These are phyloP conservation scores for Penicillium tannophilum DNA, from an alignment of 495 filamentous ascomycete species.

Conservation along the genomic window DNA sequence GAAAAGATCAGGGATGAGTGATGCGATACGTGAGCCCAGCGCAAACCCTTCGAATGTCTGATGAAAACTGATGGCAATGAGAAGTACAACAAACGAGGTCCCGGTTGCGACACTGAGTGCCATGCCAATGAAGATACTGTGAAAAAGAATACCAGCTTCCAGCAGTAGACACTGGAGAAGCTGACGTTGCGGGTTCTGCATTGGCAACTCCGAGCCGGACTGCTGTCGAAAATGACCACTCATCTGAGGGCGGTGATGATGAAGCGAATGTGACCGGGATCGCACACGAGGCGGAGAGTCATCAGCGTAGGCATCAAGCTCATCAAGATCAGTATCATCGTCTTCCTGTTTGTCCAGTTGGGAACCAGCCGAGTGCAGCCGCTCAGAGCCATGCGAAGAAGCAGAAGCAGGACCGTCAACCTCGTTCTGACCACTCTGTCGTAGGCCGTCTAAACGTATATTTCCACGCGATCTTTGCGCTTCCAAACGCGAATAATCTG, in stretches of 20 bases:
- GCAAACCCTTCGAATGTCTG: constrained; percentile 83
- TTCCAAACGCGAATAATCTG: constrained; percentile 29
- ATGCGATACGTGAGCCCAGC: constrained; percentile 71
- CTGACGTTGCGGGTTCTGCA: constrained; percentile 56
- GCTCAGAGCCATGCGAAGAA: constrained; percentile 19
- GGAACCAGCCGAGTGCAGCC: constrained; percentile 4
- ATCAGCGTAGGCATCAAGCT: constrained; percentile 31
- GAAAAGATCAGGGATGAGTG: constrained; percentile 58
- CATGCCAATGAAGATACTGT: constrained; percentile 90
- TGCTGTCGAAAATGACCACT: constrained; percentile 17
- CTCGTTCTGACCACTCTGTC: constrained; percentile 12
- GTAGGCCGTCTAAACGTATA: constrained; percentile 30
- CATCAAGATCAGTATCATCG: constrained; percentile 35
- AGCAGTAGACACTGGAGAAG: constrained; percentile 78
- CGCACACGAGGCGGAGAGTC: constrained; percentile 24
- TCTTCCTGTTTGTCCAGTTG: constrained; percentile 24
- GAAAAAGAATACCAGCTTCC: constrained; percentile 84
- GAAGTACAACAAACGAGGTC: constrained; percentile 74
- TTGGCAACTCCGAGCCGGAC: constrained; percentile 23
- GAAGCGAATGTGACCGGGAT: constrained; percentile 8
- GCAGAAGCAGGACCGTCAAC: constrained; percentile 11
- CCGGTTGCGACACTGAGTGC: constrained; percentile 81
- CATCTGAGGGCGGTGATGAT: constrained; percentile 17
- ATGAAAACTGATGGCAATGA: constrained; percentile 81
- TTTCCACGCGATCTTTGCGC: constrained; percentile 20